Evolutionary conservation across 768 basidiomycete species (phyloP), one percentile per base, ranked within the genome.

Genomic region (Lentinula detonsa): DNA sequence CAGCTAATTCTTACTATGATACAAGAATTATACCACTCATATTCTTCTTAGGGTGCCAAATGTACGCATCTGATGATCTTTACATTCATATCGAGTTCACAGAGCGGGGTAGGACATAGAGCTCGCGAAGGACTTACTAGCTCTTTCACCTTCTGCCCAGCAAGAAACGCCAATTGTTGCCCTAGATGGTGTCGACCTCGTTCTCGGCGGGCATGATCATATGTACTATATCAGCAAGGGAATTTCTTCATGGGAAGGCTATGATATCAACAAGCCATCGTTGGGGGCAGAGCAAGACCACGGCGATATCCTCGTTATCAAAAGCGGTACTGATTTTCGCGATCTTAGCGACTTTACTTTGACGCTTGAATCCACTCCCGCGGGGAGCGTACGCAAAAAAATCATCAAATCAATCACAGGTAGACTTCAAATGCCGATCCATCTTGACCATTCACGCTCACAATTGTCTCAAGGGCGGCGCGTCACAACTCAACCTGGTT

Each of bases 171-270:
- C 81, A 1, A 77, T 88, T 45, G 74, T 74, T 18, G 70, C 73
- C 46, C 69, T 76, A 50, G 93, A 96, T 64, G 94, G 94, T 5
- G 87, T 87, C 2, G 94, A 95, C 68, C 73, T 95, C 28, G 72
- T 95, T 43, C 80, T 95, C 2, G 94, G 94, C 4, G 94, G 94
- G 2, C 94, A 96, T 66, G 94, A 96, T 68, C 94, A 96, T 64
- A 74, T 89, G 3, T 93, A 91, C 73, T 93, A 83, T 68, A 80
- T 83, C 45, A 84, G 87, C 39, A 83, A 79, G 65, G 91, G 89
- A 9, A 81, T 85, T 15, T 78, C 75, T 43, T 69, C 75, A 4
- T 93, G 90, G 90, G 83, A 88, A 31, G 81, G 78, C 57, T 87
- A 85, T 62, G 82, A 92, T 63, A 68, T 78, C 18, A 73, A 70